Base-by-base conservation (phyloP, 805 yeast genomes). In the Saturnispora besseyi region DNA sequence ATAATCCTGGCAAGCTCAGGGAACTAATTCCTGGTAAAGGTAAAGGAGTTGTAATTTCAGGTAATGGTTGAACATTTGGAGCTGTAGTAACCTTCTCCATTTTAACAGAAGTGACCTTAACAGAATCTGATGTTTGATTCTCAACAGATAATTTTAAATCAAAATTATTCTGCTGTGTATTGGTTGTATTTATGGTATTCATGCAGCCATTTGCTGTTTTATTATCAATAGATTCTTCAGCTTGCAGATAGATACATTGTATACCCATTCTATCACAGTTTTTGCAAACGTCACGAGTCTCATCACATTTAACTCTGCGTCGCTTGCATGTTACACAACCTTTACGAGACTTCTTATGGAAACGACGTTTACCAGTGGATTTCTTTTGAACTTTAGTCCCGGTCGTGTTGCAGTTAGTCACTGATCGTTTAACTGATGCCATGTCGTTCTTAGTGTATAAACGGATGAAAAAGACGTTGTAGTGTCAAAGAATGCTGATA, bases 281-380 rank as follows among this genome's bases (percentile, higher is more conserved):
- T 22, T 70, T 70, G 64, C 98, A 90, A 7, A 71, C 62, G 1
- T 97, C 97, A 53, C 81, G 84, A 1, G 71, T 70, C 64, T 91
- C 97, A 63, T 90, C 97, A 71, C 98, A 90, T 63, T 90, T 90
- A 38, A 91, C 96, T 46, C 97, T 72, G 58, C 98, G 76, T 55
- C 79, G 76, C 62, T 90, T 90, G 67, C 98, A 90, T 2, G 95
- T 86, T 37, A 81, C 77, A 67, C 98, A 90, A 0, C 98, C 98
- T 50, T 79, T 78, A 51, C 95, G 77, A 33, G 95, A 85, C 66
- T 91, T 91, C 52, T 82, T 85, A 63, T 91, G 98, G 60, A 84
- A 91, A 60, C 87, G 84, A 42, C 97, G 75, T 66, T 88, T 90
- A 5, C 85, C 87, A 0, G 81, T 77, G 0, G 84, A 69, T 31